phyloP scores from a whole-genome alignment of 148 eudicot species.

The Diospyros lotus region DNA sequence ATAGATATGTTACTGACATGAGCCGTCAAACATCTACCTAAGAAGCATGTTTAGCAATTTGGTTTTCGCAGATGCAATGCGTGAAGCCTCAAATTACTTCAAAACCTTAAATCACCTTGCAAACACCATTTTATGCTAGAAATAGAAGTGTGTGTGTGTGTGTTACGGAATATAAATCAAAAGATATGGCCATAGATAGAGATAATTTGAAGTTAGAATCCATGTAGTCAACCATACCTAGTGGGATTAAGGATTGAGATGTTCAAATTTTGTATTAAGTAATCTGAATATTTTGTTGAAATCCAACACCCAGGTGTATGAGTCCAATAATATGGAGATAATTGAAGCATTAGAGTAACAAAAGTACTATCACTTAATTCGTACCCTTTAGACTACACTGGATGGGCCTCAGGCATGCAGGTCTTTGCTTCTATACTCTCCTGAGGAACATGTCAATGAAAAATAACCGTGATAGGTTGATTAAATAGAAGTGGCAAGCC shows the following conservation, averaged over 20 bases:
- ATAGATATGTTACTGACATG: not conserved
- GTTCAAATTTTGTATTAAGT: too few relatives aligned
- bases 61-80: not conserved
- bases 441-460: constrained; percentile 25
- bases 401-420: constrained; percentile 72
- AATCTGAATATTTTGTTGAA: too few relatives aligned
- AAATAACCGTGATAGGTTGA: not conserved
- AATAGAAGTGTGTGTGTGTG: too few relatives aligned
- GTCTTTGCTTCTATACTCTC: constrained; percentile 79
- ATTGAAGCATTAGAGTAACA: not conserved
- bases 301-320: not conserved
- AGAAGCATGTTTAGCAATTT: not conserved
- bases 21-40: too few relatives aligned
- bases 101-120: too few relatives aligned
- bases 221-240: too few relatives aligned
- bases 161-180: too few relatives aligned
- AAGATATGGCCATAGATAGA: too few relatives aligned
- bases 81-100: too few relatives aligned
- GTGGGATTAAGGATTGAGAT: too few relatives aligned
- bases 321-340: not conserved
- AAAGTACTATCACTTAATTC: not conserved
- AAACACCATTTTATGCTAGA: too few relatives aligned
- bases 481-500: not conserved
- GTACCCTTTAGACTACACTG: constrained; percentile 60
- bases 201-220: too few relatives aligned